Evolutionary conservation across 768 basidiomycete species (phyloP).

Genomic region (Lentinula guzmanii): DNA sequence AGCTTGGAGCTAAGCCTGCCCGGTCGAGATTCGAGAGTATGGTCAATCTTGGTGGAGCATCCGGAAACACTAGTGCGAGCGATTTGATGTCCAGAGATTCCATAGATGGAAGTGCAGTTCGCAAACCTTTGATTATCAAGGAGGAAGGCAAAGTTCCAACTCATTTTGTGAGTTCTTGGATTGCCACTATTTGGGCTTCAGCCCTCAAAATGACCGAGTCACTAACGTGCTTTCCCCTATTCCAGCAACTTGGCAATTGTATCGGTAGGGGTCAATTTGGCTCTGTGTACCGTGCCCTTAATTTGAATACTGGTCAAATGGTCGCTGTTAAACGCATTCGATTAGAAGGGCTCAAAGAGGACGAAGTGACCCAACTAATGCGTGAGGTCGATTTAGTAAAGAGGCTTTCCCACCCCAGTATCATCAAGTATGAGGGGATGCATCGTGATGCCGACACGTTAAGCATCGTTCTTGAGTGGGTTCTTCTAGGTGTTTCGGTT

Average conservation of each 20-base stretch:
- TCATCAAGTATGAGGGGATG: constrained; percentile 98
- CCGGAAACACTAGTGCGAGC: constrained; percentile 51
- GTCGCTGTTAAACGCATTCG: constrained; percentile 98
- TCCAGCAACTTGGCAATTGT: constrained; percentile 94
- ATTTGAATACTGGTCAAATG: constrained; percentile 92
- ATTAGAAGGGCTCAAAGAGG: constrained; percentile 85
- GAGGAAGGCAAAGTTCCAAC: constrained; percentile 79
- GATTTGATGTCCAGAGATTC: constrained; percentile 59
- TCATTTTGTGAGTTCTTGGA: constrained; percentile 62
- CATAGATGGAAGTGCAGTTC: constrained; percentile 55
- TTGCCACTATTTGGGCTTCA: background rate
- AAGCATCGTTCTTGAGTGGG: constrained; percentile 93
- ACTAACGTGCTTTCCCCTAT: constrained; percentile 9
- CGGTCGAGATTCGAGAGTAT: constrained; percentile 70
- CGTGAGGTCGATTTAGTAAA: constrained; percentile 91
- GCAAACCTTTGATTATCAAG: constrained; percentile 67
- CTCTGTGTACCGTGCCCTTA: constrained; percentile 90
- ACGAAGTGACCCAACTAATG: constrained; percentile 88
- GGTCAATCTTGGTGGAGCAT: constrained; percentile 53
- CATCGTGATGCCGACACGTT: constrained; percentile 81
- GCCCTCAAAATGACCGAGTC: background rate
- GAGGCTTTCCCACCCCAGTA: constrained; percentile 86
- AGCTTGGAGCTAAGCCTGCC: constrained; percentile 45
- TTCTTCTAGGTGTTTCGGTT: constrained; percentile 13
- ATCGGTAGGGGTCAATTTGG: constrained; percentile 98